phyloP scores from a whole-genome alignment of 1,284 basidiomycete genomes.

The Ganoderma meredithae region DNA sequence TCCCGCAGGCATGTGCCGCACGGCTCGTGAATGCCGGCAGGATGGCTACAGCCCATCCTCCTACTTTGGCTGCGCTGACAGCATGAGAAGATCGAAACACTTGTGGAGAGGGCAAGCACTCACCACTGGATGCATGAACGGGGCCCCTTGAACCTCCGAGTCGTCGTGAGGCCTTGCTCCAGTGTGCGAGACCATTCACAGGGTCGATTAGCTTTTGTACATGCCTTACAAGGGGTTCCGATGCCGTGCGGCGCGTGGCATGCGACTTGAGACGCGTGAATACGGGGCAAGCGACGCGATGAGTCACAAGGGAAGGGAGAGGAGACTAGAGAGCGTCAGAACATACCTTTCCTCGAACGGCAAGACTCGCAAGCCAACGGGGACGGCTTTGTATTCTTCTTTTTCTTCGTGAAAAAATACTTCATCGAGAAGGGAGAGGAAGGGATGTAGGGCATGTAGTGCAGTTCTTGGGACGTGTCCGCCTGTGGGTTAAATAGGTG shows the following conservation, averaged over 20 bases:
- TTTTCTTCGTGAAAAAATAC: background rate
- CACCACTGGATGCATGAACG: background rate
- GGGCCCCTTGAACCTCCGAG: background rate
- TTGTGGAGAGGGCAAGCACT: background rate
- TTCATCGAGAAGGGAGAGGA: background rate
- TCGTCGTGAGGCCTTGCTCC: background rate
- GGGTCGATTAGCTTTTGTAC: background rate
- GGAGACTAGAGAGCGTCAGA: background rate
- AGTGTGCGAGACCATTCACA: background rate
- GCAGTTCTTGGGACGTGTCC: background rate
- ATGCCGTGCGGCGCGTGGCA: background rate
- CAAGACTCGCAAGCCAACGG: background rate
- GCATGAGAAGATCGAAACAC: background rate
- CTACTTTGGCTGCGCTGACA: background rate
- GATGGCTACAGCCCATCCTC: background rate
- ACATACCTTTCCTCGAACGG: background rate
- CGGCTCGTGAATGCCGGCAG: background rate
- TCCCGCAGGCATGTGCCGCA: background rate
- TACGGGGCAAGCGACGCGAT: background rate
- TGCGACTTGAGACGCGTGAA: background rate
- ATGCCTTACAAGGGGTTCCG: background rate
- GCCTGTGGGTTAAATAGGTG: background rate
- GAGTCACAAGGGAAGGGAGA: background rate
- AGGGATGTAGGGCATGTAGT: background rate
- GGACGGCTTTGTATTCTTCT: background rate